Evolutionary conservation across 257 asterid species (phyloP).

Genomic region (Mitragyna speciosa): DNA sequence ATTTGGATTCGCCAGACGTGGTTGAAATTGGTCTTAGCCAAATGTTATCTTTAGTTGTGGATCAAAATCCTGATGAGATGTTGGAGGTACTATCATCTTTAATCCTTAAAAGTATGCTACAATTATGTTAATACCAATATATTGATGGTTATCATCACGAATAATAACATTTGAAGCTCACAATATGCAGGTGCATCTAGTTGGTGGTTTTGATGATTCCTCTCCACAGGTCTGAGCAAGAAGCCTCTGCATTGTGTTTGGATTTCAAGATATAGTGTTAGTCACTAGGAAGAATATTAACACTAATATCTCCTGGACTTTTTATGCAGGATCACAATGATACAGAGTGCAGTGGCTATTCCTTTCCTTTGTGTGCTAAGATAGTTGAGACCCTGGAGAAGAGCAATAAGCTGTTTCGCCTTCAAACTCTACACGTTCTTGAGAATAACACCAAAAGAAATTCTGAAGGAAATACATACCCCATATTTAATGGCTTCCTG

Average conservation of each 20-base stretch:
- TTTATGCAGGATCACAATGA: constrained; percentile 45
- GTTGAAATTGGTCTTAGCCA: constrained; percentile 72
- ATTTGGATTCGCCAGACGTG: constrained; percentile 72
- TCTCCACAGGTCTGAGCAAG: constrained; percentile 54
- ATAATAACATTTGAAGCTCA: constrained; percentile 21
- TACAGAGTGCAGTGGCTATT: constrained; percentile 49
- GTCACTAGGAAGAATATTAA: constrained; percentile 18
- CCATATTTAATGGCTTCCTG: constrained; percentile 85
- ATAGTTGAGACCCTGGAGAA: constrained; percentile 58
- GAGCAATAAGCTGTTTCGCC: constrained; percentile 60
- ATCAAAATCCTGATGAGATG: constrained; percentile 47
- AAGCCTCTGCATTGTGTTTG: constrained; percentile 29
- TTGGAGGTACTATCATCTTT: constrained; percentile 56
- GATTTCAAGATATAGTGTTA: constrained; percentile 21
- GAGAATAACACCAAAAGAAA: constrained; percentile 69
- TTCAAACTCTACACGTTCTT: constrained; percentile 82
- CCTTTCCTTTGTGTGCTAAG: constrained; percentile 77
- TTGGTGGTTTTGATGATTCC: constrained; percentile 82
- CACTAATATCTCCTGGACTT: constrained; percentile 29
- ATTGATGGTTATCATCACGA: constrained; percentile 14
- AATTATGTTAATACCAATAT: constrained; percentile 17
- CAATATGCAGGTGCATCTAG: constrained; percentile 78
- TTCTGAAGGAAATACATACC: constrained; percentile 63
- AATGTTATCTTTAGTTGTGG: constrained; percentile 70
- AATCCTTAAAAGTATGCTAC: constrained; percentile 14